These are phyloP conservation scores for Syzygium jambos DNA, from an alignment of 345 rosid species.

Conservation along the genomic window DNA sequence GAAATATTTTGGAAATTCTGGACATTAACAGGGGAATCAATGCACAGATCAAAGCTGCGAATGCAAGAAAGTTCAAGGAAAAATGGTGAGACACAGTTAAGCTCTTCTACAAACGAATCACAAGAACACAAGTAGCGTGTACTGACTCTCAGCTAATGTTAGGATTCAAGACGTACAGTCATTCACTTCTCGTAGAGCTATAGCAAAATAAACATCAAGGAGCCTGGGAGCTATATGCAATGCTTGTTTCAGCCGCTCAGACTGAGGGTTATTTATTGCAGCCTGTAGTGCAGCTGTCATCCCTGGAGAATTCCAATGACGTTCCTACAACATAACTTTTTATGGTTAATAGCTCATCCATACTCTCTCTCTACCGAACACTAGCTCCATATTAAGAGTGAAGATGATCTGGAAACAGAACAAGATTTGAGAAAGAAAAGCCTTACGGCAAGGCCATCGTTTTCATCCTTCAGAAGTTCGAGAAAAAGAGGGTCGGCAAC, in stretches of 20 bases:
- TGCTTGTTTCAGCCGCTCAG: conserved; percentile 72
- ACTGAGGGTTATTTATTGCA: conserved; percentile 49
- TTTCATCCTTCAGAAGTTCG: conserved; percentile 98
- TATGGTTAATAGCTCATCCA: neutral
- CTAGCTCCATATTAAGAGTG: neutral
- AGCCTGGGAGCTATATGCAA: conserved; percentile 65
- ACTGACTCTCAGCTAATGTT: neutral
- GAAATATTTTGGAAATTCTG: conserved; percentile 69
- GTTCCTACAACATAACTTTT: conserved; percentile 39
- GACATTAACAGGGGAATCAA: conserved; percentile 79
- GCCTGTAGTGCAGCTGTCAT: conserved; percentile 69
- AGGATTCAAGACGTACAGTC: conserved; percentile 49
- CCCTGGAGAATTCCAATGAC: conserved; percentile 75
- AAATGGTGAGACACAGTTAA: neutral
- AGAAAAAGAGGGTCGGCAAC: conserved; percentile 83
- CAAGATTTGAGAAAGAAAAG: neutral
- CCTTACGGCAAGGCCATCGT: conserved; percentile 91
- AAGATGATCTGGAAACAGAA: neutral
- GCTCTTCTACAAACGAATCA: neutral
- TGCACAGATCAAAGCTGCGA: conserved; percentile 86
- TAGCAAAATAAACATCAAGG: conserved; percentile 64
- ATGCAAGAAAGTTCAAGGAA: conserved; percentile 1
- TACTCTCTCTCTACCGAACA: neutral
- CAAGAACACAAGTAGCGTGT: neutral
- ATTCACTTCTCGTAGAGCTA: conserved; percentile 63